phyloP scores from a whole-genome alignment of 495 filamentous ascomycete genomes.

The Saxophila tyrrhenica region DNA sequence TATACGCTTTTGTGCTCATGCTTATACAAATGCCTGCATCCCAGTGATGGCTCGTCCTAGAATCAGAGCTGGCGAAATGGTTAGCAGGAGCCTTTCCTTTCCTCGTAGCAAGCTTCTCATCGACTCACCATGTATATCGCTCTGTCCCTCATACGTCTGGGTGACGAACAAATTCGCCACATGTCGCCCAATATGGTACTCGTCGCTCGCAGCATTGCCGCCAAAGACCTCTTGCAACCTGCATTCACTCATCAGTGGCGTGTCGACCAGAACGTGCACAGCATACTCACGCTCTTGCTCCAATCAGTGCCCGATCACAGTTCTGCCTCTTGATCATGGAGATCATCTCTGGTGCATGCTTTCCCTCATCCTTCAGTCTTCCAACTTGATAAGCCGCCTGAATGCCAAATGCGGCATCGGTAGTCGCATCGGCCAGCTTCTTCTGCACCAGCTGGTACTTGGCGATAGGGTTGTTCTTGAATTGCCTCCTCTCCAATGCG shows the following conservation, averaged over 20 bases:
- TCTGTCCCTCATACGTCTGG: conserved; percentile 95
- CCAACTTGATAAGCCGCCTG: conserved; percentile 83
- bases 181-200: conserved; percentile 89
- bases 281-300: conserved; percentile 42
- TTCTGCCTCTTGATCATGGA: conserved; percentile 98
- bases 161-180: conserved; percentile 95
- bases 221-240: conserved; percentile 92
- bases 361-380: conserved; percentile 81
- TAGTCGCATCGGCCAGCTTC: conserved; percentile 85
- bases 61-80: conserved; percentile 43
- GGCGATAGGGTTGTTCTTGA: conserved; percentile 89
- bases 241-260: conserved; percentile 12
- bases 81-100: conserved; percentile 12
- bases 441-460: conserved; percentile 99
- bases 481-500: conserved; percentile 84
- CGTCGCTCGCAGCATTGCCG: conserved; percentile 92
- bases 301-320: conserved; percentile 77
- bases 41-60: conserved; percentile 60
- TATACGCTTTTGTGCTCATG: too few species aligned
- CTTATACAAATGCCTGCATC: conserved; percentile 47
- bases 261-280: neutral
- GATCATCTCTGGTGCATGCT: conserved; percentile 89
- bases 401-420: conserved; percentile 82
- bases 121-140: conserved; percentile 85
- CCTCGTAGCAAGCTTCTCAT: conserved; percentile 19